phyloP scores from a whole-genome alignment of 768 basidiomycete genomes.

The Naganishia onofrii region DNA sequence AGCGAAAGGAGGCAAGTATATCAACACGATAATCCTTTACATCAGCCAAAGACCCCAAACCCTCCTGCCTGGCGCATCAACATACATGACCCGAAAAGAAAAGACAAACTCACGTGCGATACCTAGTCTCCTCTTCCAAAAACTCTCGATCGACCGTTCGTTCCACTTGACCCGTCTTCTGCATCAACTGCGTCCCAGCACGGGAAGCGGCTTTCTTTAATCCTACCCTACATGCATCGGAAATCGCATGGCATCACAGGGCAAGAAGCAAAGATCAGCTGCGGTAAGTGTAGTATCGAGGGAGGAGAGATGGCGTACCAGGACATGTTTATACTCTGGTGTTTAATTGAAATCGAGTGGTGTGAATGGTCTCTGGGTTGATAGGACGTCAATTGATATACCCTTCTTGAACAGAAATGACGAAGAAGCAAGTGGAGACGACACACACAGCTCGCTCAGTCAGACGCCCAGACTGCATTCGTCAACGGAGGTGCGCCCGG shows the following conservation, averaged over 20 bases:
- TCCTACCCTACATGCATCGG: constrained; percentile 47
- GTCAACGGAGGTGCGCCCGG: constrained; percentile 2
- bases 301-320: not conserved
- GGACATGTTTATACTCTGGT: not conserved
- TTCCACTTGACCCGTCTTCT: constrained; percentile 98
- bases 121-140: constrained; percentile 85
- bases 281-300: no score
- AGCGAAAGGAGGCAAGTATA: not conserved
- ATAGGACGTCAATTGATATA: not conserved
- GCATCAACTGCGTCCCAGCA: constrained; percentile 87
- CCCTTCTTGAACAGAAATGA: not conserved
- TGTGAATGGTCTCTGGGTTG: not conserved
- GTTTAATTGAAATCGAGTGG: not conserved
- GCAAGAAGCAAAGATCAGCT: not conserved
- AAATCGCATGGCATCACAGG: no score
- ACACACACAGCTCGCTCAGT: not conserved
- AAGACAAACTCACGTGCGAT: constrained; percentile 66
- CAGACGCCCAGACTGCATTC: not conserved
- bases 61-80: no score
- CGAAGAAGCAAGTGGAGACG: not conserved
- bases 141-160: constrained; percentile 92
- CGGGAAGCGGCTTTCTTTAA: constrained; percentile 92
- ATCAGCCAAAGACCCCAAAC: no score
- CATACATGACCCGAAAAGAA: no score
- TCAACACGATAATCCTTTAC: no score